Evolutionary conservation across 2,329 filamentous ascomycete genomes (phyloP), one percentile per base, ranked within the genome.

Genomic region (Microsporum canis): DNA sequence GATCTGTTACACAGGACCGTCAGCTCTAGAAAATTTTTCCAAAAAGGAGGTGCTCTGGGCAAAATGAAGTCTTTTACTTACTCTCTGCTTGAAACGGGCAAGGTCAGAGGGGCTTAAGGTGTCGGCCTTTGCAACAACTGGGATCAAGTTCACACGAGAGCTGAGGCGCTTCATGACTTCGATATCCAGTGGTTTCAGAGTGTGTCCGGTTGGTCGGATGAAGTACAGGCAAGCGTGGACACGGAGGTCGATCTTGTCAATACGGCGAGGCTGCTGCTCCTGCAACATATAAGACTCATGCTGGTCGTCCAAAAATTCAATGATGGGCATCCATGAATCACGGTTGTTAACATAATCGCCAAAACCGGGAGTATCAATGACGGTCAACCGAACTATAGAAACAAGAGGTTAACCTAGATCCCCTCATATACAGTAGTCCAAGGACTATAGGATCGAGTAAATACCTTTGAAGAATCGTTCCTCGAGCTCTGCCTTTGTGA

Each of bases 401-500:
- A 57, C 47, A 51, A 51, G 51, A 45, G 51, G 66, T 66, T 70
- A 68, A 63, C 60, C 31, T 51, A 59, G 4, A 23, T 49, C 5
- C 17, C n/a, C 17, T 14, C 33, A 27, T 5, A 59, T 3, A 7
- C 10, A 7, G 34, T 17, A n/a, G 5, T 12, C 23, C 17, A 55
- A 23, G 14, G 6, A 14, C 27, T 12, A 29, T 39, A n/a, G n/a
- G 34, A 27, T n/a, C 29, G 29, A 45, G 31, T 34, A n/a, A n/a
- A 51, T 81, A 96, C 92, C 92, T 84, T 99, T 99, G 88, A 99
- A 99, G 84, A 99, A 99, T 82, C 99, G 99, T 87, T 99, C 94
- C 80, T 99, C 94, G 66, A 99, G 82, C 82, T 99, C 94, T 63
- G 94, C 94, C 84, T 99, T 99, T 77, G 94, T 99, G 75, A 99